Percentiles rank a stretch among this genome's conserved stretches.
These are phyloP conservation scores for Hanseniaspora mollemarum DNA, from an alignment of 805 yeast species.

Conservation along the genomic window DNA sequence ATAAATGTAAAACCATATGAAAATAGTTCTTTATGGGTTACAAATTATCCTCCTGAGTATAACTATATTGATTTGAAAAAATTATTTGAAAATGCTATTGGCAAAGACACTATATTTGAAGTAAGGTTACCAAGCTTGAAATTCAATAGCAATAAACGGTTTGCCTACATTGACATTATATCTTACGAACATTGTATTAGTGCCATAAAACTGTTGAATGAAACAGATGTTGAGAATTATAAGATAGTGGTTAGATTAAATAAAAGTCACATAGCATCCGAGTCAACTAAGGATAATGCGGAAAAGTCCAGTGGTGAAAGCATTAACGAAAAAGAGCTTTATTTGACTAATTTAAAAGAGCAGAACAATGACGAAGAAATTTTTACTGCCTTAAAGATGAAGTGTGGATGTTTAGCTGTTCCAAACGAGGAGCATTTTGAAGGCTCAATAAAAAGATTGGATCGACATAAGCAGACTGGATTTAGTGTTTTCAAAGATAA, in stretches of 20 bases:
- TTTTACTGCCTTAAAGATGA: constrained; percentile 18
- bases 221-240: constrained; percentile 31
- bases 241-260: constrained; percentile 50
- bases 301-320: constrained; percentile 52
- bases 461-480: constrained; percentile 45
- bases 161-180: constrained; percentile 58
- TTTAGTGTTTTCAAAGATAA: constrained; percentile 41
- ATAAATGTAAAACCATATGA: constrained; percentile 38
- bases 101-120: constrained; percentile 30
- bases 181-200: constrained; percentile 34
- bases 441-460: not conserved
- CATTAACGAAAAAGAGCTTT: constrained; percentile 34
- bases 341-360: constrained; percentile 1
- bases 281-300: constrained; percentile 35
- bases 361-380: constrained; percentile 20
- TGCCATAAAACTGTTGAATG: constrained; percentile 37
- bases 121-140: constrained; percentile 56
- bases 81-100: constrained; percentile 35
- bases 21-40: constrained; percentile 53
- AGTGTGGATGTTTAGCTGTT: constrained; percentile 7
- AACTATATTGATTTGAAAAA: constrained; percentile 32
- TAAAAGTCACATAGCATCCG: constrained; percentile 38
- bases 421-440: constrained; percentile 8
- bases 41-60: constrained; percentile 57
- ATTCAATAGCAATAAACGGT: constrained; percentile 46